Conservation (phyloP, 108 stramenopile genomes). For the Skeletonema potamos region DNA sequence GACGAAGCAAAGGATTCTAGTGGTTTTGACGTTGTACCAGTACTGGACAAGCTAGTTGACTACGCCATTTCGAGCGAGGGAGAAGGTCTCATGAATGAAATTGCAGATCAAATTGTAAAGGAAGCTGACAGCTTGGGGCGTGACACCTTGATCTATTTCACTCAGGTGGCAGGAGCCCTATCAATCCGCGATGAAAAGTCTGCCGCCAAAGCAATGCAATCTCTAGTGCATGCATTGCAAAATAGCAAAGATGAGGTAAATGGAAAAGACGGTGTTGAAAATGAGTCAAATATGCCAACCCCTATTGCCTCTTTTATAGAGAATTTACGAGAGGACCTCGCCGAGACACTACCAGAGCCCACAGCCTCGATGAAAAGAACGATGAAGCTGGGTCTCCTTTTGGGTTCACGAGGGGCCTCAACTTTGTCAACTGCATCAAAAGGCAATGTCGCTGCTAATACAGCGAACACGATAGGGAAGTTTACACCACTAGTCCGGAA, state of each 20-base stretch:
- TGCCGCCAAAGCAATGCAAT: conserved; percentile 67
- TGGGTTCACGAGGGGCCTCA: conserved; percentile 48
- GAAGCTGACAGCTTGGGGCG: conserved; percentile 75
- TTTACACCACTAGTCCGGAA: conserved; percentile 71
- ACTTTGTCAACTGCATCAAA: conserved; percentile 26
- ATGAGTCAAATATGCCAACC: conserved; percentile 18
- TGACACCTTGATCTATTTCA: conserved; percentile 64
- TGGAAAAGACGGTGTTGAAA: neutral
- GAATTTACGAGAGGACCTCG: conserved; percentile 33
- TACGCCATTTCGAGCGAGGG: conserved; percentile 85
- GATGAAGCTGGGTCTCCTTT: conserved; percentile 50
- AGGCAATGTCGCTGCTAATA: conserved; percentile 25
- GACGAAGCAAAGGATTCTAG: conserved; percentile 77
- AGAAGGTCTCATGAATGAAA: conserved; percentile 60
- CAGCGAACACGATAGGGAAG: conserved; percentile 58
- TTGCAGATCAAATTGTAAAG: conserved; percentile 75
- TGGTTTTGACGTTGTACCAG: conserved; percentile 85
- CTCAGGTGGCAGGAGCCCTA: conserved; percentile 58
- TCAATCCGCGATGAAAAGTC: conserved; percentile 65
- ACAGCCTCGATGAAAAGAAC: conserved; percentile 76
- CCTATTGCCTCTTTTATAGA: conserved; percentile 19
- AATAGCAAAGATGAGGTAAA: neutral
- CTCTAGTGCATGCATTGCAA: conserved; percentile 42
- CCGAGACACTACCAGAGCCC: conserved; percentile 59
- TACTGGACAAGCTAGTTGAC: conserved; percentile 79